A percentile compares a stretch with the other conserved stretches of the same genome.
Evolutionary conservation across 2,329 filamentous ascomycete species (phyloP).

Genomic region (Nigrospora oryzae): DNA sequence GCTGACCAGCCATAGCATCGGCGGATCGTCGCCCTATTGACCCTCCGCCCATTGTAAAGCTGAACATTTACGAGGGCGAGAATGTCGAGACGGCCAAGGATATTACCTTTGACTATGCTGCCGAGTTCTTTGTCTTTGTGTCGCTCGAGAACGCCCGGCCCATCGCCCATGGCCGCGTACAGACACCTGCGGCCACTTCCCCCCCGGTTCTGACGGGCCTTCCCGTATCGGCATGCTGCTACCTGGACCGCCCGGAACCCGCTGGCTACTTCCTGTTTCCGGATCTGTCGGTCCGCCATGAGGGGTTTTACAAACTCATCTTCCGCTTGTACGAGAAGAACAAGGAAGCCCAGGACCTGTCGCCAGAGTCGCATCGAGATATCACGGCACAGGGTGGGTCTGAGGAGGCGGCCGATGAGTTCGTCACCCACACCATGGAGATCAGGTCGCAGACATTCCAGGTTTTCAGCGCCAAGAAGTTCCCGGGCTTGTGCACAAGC

Average conservation of each 20-base stretch:
- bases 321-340: slow-evolving; percentile 93
- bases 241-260: slow-evolving; percentile 75
- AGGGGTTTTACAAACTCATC: slow-evolving; percentile 82
- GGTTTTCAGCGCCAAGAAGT: slow-evolving; percentile 97
- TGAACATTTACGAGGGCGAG: slow-evolving; percentile 72
- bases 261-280: slow-evolving; percentile 96
- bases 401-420: slow-evolving; percentile 23
- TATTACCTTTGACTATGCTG: slow-evolving; percentile 85
- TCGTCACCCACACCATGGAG: slow-evolving; percentile 80
- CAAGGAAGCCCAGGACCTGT: slow-evolving; percentile 74
- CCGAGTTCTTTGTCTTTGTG: slow-evolving; percentile 95
- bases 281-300: slow-evolving; percentile 89
- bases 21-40: slow-evolving; percentile 89
- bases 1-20: slow-evolving; percentile 45
- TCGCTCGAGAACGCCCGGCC: slow-evolving; percentile 80
- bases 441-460: slow-evolving; percentile 81
- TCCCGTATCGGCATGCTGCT: slow-evolving; percentile 91
- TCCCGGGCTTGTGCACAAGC: slow-evolving; percentile 86
- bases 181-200: slow-evolving; percentile 56
- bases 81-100: slow-evolving; percentile 54
- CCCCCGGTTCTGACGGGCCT: slow-evolving; percentile 88
- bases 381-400: slow-evolving; percentile 17
- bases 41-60: slow-evolving; percentile 86
- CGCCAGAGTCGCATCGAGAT: slow-evolving; percentile 31
- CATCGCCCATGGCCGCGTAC: slow-evolving; percentile 72